phyloP scores from a whole-genome alignment of 352 stramenopile genomes.

The Pilasporangium apinafurcum region DNA sequence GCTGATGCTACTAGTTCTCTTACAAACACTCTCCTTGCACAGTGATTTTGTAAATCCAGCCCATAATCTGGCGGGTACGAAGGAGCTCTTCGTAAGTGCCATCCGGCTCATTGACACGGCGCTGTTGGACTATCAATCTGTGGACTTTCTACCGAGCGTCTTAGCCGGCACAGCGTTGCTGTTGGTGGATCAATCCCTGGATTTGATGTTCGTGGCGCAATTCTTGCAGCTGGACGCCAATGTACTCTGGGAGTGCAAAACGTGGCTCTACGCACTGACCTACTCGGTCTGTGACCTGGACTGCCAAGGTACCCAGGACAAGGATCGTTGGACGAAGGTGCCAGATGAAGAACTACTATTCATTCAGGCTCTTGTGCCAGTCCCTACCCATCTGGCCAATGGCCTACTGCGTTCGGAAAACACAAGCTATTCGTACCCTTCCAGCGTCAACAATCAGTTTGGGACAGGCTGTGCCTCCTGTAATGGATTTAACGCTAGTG shows the following conservation, averaged over 20 bases:
- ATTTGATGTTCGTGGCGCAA: constrained; percentile 76
- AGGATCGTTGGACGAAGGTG: constrained; percentile 67
- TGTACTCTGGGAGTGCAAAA: constrained; percentile 79
- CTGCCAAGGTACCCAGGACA: constrained; percentile 32
- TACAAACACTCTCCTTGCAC: background rate
- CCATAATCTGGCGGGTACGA: constrained; percentile 51
- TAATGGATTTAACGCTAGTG: constrained; percentile 11
- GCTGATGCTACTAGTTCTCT: constrained; percentile 1
- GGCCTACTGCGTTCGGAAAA: constrained; percentile 45
- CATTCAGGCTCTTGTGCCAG: constrained; percentile 54
- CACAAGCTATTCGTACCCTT: constrained; percentile 33
- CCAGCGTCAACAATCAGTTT: constrained; percentile 11
- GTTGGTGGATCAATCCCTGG: constrained; percentile 55
- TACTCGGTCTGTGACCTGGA: constrained; percentile 48
- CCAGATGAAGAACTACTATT: constrained; percentile 63
- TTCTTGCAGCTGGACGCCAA: constrained; percentile 74
- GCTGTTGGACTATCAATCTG: constrained; percentile 71
- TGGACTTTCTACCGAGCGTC: constrained; percentile 72
- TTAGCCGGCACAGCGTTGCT: constrained; percentile 67
- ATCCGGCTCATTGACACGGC: constrained; percentile 67
- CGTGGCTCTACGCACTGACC: constrained; percentile 58
- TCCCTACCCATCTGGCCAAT: constrained; percentile 55
- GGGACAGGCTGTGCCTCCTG: constrained; percentile 10
- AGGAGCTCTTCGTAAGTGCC: constrained; percentile 66
- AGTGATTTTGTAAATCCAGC: constrained; percentile 63